These are phyloP conservation scores for Mimosa pudica DNA, from an alignment of 306 rosid genomes.

Conservation along the genomic window DNA sequence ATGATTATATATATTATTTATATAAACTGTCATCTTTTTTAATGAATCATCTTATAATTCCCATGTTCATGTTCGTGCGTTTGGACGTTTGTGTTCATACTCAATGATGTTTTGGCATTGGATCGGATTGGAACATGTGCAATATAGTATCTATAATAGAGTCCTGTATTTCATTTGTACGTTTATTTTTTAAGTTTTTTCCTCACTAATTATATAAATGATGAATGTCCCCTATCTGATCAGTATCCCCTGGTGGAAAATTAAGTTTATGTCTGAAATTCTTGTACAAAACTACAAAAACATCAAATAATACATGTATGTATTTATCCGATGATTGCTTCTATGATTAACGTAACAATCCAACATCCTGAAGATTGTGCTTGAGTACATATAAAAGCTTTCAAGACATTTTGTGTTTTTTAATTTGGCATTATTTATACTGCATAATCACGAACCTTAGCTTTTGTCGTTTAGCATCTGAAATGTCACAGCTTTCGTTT, in stretches of 20 bases:
- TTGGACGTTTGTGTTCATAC: neutral
- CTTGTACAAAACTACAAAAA: neutral
- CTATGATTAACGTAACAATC: neutral
- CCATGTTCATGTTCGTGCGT: slow-evolving; percentile 9
- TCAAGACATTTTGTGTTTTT: neutral
- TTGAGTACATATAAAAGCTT: neutral
- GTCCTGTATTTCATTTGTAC: neutral
- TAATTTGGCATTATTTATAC: neutral
- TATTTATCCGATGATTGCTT: neutral
- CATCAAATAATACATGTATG: neutral
- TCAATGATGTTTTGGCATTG: neutral
- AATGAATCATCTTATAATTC: neutral
- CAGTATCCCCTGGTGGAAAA: neutral
- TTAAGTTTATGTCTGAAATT: neutral
- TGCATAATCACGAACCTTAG: neutral
- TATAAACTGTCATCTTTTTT: neutral
- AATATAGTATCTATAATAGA: neutral
- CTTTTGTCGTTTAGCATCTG: neutral
- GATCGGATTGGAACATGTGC: neutral
- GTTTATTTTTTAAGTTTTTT: too few relatives aligned
- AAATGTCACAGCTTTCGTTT: neutral
- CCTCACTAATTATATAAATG: neutral
- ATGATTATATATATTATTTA: neutral
- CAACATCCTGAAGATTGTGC: neutral
- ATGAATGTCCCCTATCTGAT: neutral